A percentile compares a stretch with the other conserved stretches of the same genome.
phyloP scores from a whole-genome alignment of 768 basidiomycete species.

The Tylopilus rubrobrunneus region DNA sequence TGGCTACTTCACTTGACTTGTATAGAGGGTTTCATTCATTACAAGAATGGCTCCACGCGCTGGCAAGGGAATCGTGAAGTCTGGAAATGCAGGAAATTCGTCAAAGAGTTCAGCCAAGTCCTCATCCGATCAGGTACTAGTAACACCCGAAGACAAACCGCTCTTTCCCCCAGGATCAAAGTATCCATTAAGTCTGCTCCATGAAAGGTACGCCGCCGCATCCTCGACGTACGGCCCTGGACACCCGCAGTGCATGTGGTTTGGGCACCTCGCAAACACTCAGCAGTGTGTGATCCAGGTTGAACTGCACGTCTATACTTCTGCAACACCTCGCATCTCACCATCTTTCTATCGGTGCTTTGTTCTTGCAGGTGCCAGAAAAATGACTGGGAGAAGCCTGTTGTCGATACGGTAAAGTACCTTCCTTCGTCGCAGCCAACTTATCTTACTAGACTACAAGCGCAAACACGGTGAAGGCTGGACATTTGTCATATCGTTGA shows the following conservation, averaged over 20 bases:
- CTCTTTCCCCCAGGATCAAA: slow-evolving; percentile 85
- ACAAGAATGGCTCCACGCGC: slow-evolving; percentile 55
- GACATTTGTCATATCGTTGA: slow-evolving; percentile 68
- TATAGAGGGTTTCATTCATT: too few relatives aligned
- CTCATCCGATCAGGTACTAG: slow-evolving; percentile 4
- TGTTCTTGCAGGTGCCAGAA: slow-evolving; percentile 68
- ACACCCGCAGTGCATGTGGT: neutral
- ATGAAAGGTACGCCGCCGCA: slow-evolving; percentile 57
- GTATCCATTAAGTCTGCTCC: slow-evolving; percentile 71
- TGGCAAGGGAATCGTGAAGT: slow-evolving; percentile 71
- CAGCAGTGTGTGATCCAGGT: neutral
- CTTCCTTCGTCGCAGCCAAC: neutral
- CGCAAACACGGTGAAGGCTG: slow-evolving; percentile 46
- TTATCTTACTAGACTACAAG: slow-evolving; percentile 30
- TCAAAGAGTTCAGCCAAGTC: slow-evolving; percentile 44
- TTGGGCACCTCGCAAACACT: neutral
- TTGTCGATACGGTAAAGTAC: slow-evolving; percentile 63
- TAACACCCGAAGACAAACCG: slow-evolving; percentile 42
- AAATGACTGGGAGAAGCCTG: slow-evolving; percentile 81
- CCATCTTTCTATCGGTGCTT: neutral
- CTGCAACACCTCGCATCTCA: neutral
- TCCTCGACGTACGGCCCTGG: neutral
- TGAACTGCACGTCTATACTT: neutral
- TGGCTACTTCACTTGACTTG: too few relatives aligned
- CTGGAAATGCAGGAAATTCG: slow-evolving; percentile 88